Percentiles rank a stretch among this genome's conserved stretches.
Conservation (phyloP, 2,329 filamentous ascomycete species). For the Chaetomium strumarium region DNA sequence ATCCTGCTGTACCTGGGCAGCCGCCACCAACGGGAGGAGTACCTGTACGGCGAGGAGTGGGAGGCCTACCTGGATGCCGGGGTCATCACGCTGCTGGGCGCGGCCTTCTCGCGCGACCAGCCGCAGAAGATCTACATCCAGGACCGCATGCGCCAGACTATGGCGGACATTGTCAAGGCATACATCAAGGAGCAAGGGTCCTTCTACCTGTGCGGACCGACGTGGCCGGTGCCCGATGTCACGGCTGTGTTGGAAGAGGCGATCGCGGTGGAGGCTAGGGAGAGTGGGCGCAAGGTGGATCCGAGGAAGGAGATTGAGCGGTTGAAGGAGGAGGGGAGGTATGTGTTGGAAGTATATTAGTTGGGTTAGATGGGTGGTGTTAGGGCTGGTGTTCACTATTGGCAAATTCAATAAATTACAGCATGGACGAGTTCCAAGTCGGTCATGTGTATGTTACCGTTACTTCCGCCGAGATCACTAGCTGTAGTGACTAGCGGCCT, state of each 20-base stretch:
- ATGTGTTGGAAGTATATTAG: slow-evolving; percentile 87
- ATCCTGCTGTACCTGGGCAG: slow-evolving; percentile 96
- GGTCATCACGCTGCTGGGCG: slow-evolving; percentile 87
- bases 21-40: slow-evolving; percentile 95
- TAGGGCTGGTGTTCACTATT: too few relatives aligned
- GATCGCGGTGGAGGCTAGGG: slow-evolving; percentile 68
- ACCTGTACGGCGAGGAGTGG: slow-evolving; percentile 98
- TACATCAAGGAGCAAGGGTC: slow-evolving; percentile 84
- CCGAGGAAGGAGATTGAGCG: slow-evolving; percentile 88
- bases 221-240: slow-evolving; percentile 97
- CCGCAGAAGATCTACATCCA: slow-evolving; percentile 99
- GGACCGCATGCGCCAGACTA: slow-evolving; percentile 88
- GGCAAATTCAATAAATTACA: too few relatives aligned
- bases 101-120: slow-evolving; percentile 95
- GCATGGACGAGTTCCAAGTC: not conserved
- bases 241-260: slow-evolving; percentile 92
- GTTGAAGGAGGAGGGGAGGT: slow-evolving; percentile 89
- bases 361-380: not conserved
- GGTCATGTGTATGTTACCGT: not conserved
- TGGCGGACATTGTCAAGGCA: slow-evolving; percentile 74
- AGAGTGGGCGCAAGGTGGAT: slow-evolving; percentile 72
- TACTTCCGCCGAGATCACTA: not conserved
- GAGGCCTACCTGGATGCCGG: slow-evolving; percentile 95
- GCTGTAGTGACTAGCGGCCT: not conserved
- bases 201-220: slow-evolving; percentile 97